Evolutionary conservation across 345 rosid genomes (phyloP).

Genomic region (Hirschfeldia incana): DNA sequence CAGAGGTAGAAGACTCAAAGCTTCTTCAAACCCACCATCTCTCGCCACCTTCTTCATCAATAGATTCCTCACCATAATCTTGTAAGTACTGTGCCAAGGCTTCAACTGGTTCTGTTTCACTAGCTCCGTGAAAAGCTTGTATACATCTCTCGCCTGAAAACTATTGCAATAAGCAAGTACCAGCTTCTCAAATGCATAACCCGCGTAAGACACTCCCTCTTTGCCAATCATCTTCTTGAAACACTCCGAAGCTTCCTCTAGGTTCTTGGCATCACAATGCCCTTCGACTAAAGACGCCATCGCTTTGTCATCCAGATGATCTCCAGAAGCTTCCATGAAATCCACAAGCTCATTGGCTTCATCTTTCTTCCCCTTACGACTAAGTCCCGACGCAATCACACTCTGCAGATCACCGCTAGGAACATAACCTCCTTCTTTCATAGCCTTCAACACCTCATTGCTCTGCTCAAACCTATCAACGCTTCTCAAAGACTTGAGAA

Average conservation of each 20-base stretch:
- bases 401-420: constrained; percentile 50
- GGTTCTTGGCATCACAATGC: constrained; percentile 64
- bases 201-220: constrained; percentile 50
- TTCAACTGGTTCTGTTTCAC: constrained; percentile 46
- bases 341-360: constrained; percentile 54
- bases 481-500: constrained; percentile 66
- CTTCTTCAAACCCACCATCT: constrained; percentile 69
- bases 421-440: constrained; percentile 61
- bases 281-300: constrained; percentile 70
- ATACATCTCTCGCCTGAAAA: constrained; percentile 62
- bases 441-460: constrained; percentile 62
- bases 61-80: constrained; percentile 59
- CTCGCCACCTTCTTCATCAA: constrained; percentile 56
- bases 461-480: constrained; percentile 64
- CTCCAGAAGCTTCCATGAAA: constrained; percentile 52
- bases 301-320: constrained; percentile 52
- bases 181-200: constrained; percentile 60
- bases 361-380: constrained; percentile 57
- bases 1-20: constrained; percentile 57
- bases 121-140: constrained; percentile 51
- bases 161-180: constrained; percentile 62
- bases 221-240: constrained; percentile 59
- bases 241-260: constrained; percentile 67
- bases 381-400: constrained; percentile 56
- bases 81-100: constrained; percentile 72